Conservation (phyloP, 192 early-diverging fungal species). For the Gonapodya prolifera region DNA sequence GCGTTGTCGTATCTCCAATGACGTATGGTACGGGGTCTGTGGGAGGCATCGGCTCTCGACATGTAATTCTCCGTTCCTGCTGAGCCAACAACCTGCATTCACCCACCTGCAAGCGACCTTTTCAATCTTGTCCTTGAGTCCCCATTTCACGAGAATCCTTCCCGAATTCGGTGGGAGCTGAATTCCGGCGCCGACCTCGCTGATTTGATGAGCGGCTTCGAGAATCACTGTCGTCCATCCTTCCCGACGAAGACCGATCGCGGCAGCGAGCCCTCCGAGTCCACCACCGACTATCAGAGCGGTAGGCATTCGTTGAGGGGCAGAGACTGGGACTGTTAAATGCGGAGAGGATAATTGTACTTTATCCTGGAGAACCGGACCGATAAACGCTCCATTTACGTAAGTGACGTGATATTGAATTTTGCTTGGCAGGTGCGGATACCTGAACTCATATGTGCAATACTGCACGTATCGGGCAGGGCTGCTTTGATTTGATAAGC, state of each 20-base stretch:
- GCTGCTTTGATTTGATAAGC: too few relatives aligned
- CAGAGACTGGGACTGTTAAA: not conserved
- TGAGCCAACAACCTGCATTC: not conserved
- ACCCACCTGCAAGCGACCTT: not conserved
- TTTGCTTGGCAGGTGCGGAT: too few relatives aligned
- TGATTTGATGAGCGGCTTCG: not conserved
- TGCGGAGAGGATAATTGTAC: not conserved
- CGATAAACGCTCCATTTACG: not conserved
- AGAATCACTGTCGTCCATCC: not conserved
- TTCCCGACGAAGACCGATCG: not conserved
- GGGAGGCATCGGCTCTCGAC: too few relatives aligned
- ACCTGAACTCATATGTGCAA: too few relatives aligned
- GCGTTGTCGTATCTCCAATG: too few relatives aligned
- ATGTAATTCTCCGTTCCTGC: too few relatives aligned
- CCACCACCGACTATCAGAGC: not conserved
- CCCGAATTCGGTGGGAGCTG: not conserved
- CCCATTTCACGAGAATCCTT: not conserved
- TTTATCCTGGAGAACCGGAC: not conserved
- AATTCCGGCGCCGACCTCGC: constrained; percentile 2
- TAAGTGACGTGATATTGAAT: too few relatives aligned
- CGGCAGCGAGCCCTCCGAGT: not conserved
- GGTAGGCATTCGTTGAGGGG: not conserved
- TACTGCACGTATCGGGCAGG: too few relatives aligned
- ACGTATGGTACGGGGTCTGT: too few relatives aligned
- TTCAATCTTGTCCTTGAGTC: not conserved